Percentiles rank a stretch among this genome's conserved stretches.
Conservation (phyloP, 495 filamentous ascomycete species). For the Penicillium egyptiacum region DNA sequence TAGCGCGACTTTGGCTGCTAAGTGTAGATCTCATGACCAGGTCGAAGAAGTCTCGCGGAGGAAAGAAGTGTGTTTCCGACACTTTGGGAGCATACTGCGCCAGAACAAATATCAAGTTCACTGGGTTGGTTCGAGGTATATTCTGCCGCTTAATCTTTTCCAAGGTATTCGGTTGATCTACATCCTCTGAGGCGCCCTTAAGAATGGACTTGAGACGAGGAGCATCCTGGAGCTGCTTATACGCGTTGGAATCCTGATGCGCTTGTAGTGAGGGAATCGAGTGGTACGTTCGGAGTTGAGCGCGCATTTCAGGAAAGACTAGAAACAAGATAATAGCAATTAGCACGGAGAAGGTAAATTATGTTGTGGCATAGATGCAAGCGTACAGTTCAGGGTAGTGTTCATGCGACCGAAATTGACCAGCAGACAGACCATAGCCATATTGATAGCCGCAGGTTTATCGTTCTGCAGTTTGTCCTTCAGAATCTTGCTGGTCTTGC, state of each 20-base stretch:
- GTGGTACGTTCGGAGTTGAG: slow-evolving; percentile 95
- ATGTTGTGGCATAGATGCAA: neutral
- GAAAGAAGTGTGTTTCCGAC: slow-evolving; percentile 88
- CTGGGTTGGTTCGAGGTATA: slow-evolving; percentile 88
- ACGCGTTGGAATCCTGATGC: slow-evolving; percentile 89
- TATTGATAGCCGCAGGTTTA: slow-evolving; percentile 85
- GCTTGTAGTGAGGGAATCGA: slow-evolving; percentile 96
- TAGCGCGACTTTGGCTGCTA: slow-evolving; percentile 80
- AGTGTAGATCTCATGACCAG: slow-evolving; percentile 86
- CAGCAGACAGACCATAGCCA: slow-evolving; percentile 98
- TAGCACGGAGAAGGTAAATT: slow-evolving; percentile 13
- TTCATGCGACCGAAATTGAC: slow-evolving; percentile 99
- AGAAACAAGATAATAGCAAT: slow-evolving; percentile 31
- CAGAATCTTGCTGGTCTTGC: slow-evolving; percentile 97
- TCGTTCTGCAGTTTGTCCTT: slow-evolving; percentile 95
- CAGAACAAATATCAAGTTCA: slow-evolving; percentile 94
- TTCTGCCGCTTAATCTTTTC: slow-evolving; percentile 70
- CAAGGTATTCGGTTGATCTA: slow-evolving; percentile 79
- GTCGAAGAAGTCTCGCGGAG: slow-evolving; percentile 88
- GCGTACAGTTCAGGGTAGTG: slow-evolving; percentile 92
- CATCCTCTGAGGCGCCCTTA: slow-evolving; percentile 94
- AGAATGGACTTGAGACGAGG: slow-evolving; percentile 95
- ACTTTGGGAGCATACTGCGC: slow-evolving; percentile 88
- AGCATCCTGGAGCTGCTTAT: slow-evolving; percentile 97
- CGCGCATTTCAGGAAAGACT: slow-evolving; percentile 99